A percentile compares a stretch with the other conserved stretches of the same genome.
phyloP scores from a whole-genome alignment of 2,329 filamentous ascomycete species.

The Fusarium hostae region DNA sequence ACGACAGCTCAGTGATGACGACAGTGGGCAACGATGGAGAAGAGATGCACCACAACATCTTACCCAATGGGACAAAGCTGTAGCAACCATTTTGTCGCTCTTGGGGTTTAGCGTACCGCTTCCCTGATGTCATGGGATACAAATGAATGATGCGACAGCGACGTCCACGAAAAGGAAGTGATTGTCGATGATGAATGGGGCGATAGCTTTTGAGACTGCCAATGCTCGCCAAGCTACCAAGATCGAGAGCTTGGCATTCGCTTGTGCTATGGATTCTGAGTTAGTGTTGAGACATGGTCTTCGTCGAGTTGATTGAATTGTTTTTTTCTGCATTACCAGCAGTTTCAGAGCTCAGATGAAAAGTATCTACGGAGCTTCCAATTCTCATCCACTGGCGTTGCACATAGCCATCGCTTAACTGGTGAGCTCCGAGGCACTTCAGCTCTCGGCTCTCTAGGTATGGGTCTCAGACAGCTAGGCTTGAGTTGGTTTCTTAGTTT shows the following conservation, averaged over 20 bases:
- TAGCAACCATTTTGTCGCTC: conserved; percentile 10
- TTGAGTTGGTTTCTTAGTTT: conserved; percentile 23
- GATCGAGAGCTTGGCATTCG: conserved; percentile 3
- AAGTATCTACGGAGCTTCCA: conserved; percentile 2
- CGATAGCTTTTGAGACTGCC: conserved; percentile 1
- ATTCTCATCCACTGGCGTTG: not conserved
- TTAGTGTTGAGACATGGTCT: conserved; percentile 6
- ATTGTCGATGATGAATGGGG: conserved; percentile 28
- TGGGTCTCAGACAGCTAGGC: conserved; percentile 1
- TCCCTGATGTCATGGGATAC: conserved; percentile 35
- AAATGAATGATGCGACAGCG: conserved; percentile 30
- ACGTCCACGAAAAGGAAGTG: conserved; percentile 18
- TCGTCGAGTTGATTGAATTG: not conserved
- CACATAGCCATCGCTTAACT: not conserved
- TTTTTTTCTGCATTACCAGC: not conserved
- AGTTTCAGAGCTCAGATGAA: not conserved
- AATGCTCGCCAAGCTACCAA: conserved; percentile 20
- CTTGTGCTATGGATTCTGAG: not conserved
- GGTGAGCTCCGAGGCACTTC: not conserved
- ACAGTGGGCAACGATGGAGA: conserved; percentile 21
- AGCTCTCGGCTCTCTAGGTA: conserved; percentile 6
- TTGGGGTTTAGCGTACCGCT: conserved; percentile 15
- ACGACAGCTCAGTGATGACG: conserved; percentile 27
- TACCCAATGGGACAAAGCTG: conserved; percentile 22
- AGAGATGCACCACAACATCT: conserved; percentile 17